Base-by-base conservation (phyloP, 768 basidiomycete species). In the Serpula lacrymans region DNA sequence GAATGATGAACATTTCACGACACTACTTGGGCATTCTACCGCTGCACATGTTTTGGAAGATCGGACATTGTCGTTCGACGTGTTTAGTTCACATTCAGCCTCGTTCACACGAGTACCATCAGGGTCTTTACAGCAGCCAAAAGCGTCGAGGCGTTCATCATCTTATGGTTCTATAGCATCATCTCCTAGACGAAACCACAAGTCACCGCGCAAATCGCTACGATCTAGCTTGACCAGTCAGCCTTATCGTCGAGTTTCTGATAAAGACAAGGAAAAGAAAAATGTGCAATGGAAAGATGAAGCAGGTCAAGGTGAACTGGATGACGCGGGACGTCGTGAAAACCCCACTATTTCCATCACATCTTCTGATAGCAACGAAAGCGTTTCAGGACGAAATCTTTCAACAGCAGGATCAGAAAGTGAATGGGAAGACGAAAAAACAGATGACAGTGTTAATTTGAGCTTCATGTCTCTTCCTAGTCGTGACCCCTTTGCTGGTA, bases 371-470 rank as follows among this genome's bases (percentile, higher is more conserved):
- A 70, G 54, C 23, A 32, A 49, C 26, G 59, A 59, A 28, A 60
- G 59, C 31, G 49, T 62, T 34, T 41, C 46, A 28, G 45, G 46
- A 25, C 62, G 58, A 24, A 49, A 51, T 32, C 20, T 14, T 18
- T 80, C 81, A 3, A 59, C 74, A 17, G 74, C 80, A 33, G 73
- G 79, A 5, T 88, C 85, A 5, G 88, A 90, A 51, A 88, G 84
- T 58, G 88, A 92, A 42, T 91, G 89, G 88, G 88, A 91, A 62
- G 88, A 91, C 54, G 88, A 90, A 55, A 85, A 77, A 64, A 87
- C 84, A 1, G 88, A 92, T 6, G 87, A 88, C 36, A 87, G 83
- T 55, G 54, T 85, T 51, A 77, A 70, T 48, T 42, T 81, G 45
- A 80, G 72, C 55, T 71, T 79, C 54, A 46, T 67, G 41, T 64